Conservation (phyloP, 768 basidiomycete genomes). For the Pleurotus djamor region DNA sequence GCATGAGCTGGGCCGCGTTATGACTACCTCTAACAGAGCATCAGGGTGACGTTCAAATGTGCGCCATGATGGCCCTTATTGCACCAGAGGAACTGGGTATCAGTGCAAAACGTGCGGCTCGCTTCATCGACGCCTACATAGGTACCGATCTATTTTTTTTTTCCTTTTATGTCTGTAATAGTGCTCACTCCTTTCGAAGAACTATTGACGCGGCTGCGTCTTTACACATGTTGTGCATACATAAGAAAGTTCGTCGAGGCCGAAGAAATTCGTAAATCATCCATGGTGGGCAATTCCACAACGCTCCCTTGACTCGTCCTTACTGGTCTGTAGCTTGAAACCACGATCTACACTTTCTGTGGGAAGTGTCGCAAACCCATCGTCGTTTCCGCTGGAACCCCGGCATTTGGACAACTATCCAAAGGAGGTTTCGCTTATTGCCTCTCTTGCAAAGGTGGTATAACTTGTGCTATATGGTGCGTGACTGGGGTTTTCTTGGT, state of each 20-base stretch:
- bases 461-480: slow-evolving; percentile 77
- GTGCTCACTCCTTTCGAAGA: slow-evolving; percentile 37
- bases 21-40: background rate
- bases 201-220: slow-evolving; percentile 54
- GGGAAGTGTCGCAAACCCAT: slow-evolving; percentile 69
- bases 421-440: slow-evolving; percentile 58
- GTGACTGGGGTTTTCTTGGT: background rate
- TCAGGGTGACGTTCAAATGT: slow-evolving; percentile 81
- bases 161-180: background rate
- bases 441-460: slow-evolving; percentile 42
- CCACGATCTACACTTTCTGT: slow-evolving; percentile 69
- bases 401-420: slow-evolving; percentile 15
- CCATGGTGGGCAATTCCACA: slow-evolving; percentile 41
- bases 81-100: slow-evolving; percentile 58
- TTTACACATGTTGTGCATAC: slow-evolving; percentile 72
- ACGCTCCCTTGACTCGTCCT: background rate
- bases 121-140: slow-evolving; percentile 71
- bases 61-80: slow-evolving; percentile 66
- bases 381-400: slow-evolving; percentile 34
- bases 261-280: slow-evolving; percentile 49
- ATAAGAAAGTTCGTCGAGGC: slow-evolving; percentile 61
- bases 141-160: slow-evolving; percentile 38
- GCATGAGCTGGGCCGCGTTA: background rate
- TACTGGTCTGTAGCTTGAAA: slow-evolving; percentile 51
- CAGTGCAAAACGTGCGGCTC: slow-evolving; percentile 34